These are phyloP conservation scores for Mucor mucedo DNA, from an alignment of 371 early-diverging fungal genomes.

Conservation along the genomic window DNA sequence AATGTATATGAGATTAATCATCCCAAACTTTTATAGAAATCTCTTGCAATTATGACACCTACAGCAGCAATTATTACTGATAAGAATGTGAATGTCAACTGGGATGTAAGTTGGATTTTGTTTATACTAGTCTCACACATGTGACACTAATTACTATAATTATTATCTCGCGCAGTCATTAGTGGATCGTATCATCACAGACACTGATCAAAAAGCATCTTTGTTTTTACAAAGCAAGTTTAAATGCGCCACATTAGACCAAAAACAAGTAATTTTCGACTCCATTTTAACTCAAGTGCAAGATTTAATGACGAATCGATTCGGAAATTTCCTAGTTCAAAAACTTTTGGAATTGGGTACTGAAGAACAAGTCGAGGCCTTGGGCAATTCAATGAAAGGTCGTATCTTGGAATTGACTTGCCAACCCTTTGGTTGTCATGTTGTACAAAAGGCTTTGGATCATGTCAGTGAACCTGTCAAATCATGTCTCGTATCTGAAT, in stretches of 20 bases:
- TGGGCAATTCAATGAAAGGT: conserved; percentile 67
- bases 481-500: conserved; percentile 62
- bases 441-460: conserved; percentile 78
- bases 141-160: not conserved
- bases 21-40: not conserved
- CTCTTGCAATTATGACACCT: not conserved
- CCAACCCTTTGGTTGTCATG: conserved; percentile 82
- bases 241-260: conserved; percentile 60
- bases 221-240: conserved; percentile 75
- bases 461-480: conserved; percentile 67
- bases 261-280: conserved; percentile 63
- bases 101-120: conserved; percentile 35
- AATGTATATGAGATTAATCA: not conserved
- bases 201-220: conserved; percentile 82
- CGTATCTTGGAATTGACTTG: conserved; percentile 68
- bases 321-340: conserved; percentile 83
- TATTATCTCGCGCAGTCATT: conserved; percentile 24
- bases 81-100: conserved; percentile 36
- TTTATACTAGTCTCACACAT: not conserved
- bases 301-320: conserved; percentile 73
- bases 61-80: conserved; percentile 9
- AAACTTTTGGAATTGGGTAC: conserved; percentile 72
- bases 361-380: conserved; percentile 57
- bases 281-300: conserved; percentile 63
- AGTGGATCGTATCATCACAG: conserved; percentile 72